Conservation (phyloP, 345 rosid species). For the Rubroshorea leprosula region DNA sequence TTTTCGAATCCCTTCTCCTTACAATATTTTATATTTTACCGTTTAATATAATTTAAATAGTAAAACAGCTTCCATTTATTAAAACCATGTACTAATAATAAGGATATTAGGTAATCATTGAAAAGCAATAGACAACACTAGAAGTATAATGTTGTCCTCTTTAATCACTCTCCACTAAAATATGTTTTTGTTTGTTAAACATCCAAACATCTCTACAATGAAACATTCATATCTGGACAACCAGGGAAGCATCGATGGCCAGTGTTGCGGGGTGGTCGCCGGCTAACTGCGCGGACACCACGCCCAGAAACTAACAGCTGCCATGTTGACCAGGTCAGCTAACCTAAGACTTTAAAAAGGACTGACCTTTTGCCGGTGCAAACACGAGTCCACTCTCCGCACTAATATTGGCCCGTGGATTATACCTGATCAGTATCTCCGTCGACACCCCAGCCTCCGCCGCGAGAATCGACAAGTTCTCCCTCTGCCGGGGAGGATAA, state of each 20-base stretch:
- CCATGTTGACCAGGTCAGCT: background rate
- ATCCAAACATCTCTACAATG: no score
- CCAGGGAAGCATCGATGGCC: background rate
- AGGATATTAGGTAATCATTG: no score
- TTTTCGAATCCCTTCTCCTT: no score
- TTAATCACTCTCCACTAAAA: no score
- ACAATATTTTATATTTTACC: no score
- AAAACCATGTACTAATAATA: no score
- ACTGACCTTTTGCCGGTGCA: constrained; percentile 48
- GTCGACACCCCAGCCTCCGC: constrained; percentile 19
- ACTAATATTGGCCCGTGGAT: constrained; percentile 27
- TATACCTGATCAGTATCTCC: constrained; percentile 28
- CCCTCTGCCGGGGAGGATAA: constrained; percentile 30
- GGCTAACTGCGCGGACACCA: background rate
- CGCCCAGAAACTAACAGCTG: background rate
- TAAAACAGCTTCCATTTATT: no score
- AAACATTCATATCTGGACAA: no score
- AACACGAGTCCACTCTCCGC: constrained; percentile 36
- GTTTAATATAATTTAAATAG: no score
- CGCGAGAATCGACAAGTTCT: constrained; percentile 26
- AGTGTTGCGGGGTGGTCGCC: background rate
- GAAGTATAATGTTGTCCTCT: no score
- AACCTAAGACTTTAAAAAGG: background rate
- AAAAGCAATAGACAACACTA: no score
- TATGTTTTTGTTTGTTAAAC: no score